A percentile compares a stretch with the other conserved stretches of the same genome.
phyloP scores from a whole-genome alignment of 2,329 filamentous ascomycete species.

The Calonectria ilicicola region DNA sequence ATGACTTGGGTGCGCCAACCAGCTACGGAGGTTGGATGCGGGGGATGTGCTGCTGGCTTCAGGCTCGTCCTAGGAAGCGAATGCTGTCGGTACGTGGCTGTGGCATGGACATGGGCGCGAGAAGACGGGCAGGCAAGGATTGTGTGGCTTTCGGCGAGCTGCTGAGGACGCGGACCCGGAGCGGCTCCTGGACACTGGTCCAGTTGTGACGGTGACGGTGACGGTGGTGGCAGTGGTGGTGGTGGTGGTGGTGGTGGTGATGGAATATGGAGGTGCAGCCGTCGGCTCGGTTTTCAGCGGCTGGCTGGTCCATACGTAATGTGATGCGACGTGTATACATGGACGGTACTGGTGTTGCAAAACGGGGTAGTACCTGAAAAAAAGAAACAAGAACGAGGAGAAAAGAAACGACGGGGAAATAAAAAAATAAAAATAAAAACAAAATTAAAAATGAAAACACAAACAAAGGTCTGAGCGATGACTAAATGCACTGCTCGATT shows the following conservation, averaged over 20 bases:
- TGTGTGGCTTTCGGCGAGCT: not conserved
- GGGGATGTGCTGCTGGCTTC: conserved; percentile 6
- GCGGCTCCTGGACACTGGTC: not conserved
- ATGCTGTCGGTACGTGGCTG: not conserved
- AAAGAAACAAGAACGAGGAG: not conserved
- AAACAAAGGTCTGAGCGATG: not conserved
- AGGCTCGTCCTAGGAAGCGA: not conserved
- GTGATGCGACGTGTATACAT: not conserved
- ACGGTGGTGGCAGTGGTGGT: not conserved
- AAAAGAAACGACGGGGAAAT: not conserved
- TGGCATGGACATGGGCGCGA: not conserved
- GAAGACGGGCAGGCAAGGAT: not conserved
- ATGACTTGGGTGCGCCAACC: conserved; percentile 4
- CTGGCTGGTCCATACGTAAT: not conserved
- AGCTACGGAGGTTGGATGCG: conserved; percentile 4
- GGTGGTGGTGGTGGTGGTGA: not conserved
- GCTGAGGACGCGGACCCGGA: not conserved
- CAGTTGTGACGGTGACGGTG: not conserved
- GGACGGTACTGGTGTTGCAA: not conserved
- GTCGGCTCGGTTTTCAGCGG: not conserved
- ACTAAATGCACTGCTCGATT: not conserved
- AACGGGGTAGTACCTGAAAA: not conserved
- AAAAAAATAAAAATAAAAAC: not conserved
- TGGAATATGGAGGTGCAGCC: not conserved
- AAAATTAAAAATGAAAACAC: not conserved